Evolutionary conservation across 139 green algal genomes (phyloP), one percentile per base, ranked within the genome.

Genomic region (Spirogloea muscicola): DNA sequence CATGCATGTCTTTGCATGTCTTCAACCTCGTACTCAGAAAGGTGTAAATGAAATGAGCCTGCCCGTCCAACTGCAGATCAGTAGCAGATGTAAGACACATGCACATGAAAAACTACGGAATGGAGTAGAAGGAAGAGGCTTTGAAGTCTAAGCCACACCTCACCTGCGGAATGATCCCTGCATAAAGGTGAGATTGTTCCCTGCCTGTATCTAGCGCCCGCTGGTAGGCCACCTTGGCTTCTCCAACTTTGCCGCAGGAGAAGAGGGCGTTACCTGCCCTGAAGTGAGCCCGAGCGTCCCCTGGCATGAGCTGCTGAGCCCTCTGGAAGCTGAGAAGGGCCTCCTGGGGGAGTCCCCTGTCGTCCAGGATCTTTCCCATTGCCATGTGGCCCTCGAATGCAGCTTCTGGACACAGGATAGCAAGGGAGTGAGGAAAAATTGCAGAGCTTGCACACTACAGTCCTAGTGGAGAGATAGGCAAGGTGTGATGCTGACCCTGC

Each of bases 251-350:
- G 9, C 75, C 51, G 21, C 83, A 65, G 29, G 65, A 85, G 69
- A 91, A 92, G 27, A 80, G 59, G 34, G 74, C 79, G 39, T 92
- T 91, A 3, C 87, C 87, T 27, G 85, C 49, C 16, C 86, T 79
- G 76, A 91, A 91, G 66, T 83, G 72, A 1, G 84, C 86, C 3
- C 86, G 79, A 9, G 87, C 73, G 63, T 88, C 83, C 49, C 74
- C 25, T 7, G 82, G 81, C 44, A 42, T 13, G 36, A 82, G 58
- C 7, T 39, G 18, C 3, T 82, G 36, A 0, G 88, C 88, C 7
- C 49, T 63, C 60, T 69, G 33, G 46, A 90, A 93, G 72, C 49
- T 82, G 33, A 36, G 46, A 7, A 73, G 18, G n/a, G 72, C 72
- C 42, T 80, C 72, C 25, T 67, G 34, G 13, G 27, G 31, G 16